Conservation (phyloP, 495 filamentous ascomycete genomes). For the Tuber melanosporum region DNA sequence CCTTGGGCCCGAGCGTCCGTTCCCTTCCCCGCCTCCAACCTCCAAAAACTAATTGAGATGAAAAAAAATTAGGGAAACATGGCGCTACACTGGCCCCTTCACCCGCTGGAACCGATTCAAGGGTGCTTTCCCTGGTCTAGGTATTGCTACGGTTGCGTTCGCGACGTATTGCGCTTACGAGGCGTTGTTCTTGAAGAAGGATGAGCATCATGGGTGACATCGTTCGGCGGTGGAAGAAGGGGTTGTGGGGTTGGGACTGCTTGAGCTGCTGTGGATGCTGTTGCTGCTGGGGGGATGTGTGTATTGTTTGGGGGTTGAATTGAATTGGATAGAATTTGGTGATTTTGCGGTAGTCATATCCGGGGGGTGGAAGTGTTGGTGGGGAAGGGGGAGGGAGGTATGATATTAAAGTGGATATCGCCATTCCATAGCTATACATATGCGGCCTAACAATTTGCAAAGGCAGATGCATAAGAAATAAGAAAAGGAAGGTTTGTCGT, state of each 20-base stretch:
- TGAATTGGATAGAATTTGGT: neutral
- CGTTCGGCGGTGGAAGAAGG: constrained; percentile 27
- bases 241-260: neutral
- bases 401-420: neutral
- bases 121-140: constrained; percentile 77
- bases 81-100: constrained; percentile 89
- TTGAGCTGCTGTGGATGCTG: neutral
- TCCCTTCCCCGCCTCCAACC: constrained; percentile 1
- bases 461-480: neutral
- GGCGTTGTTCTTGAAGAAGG: constrained; percentile 72
- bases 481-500: neutral
- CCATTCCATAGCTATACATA: neutral
- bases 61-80: constrained; percentile 63
- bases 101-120: constrained; percentile 81
- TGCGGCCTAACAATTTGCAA: neutral
- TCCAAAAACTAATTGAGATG: constrained; percentile 7
- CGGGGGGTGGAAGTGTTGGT: neutral
- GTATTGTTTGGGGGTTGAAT: neutral
- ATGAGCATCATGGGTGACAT: constrained; percentile 50
- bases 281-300: neutral
- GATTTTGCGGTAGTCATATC: neutral
- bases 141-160: constrained; percentile 86
- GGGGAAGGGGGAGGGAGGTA: neutral
- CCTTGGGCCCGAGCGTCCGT: constrained; percentile 77
- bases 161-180: constrained; percentile 82